Evolutionary conservation across 78 protist species (phyloP).

Genomic region (Planoprotostelium fungivorum): DNA sequence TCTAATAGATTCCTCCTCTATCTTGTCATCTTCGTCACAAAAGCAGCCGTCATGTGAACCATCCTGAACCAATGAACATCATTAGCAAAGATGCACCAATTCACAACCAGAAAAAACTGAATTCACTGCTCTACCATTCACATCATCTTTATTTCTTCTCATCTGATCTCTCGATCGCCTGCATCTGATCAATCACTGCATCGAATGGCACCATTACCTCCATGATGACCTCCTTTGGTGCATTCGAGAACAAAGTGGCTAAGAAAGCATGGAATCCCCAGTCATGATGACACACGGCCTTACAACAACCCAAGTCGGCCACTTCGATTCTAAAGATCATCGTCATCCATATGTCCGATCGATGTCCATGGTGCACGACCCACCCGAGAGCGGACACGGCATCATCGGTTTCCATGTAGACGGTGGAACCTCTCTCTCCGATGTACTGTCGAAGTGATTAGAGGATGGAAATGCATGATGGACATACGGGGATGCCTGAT

Average conservation of each 20-base stretch:
- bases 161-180: too few relatives aligned
- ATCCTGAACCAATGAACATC: too few relatives aligned
- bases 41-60: too few relatives aligned
- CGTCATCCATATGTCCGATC: neutral
- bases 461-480: neutral
- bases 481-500: slow-evolving; percentile 49
- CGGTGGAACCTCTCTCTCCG: neutral
- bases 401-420: neutral
- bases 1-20: too few relatives aligned
- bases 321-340: neutral
- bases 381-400: neutral
- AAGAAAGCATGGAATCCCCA: neutral
- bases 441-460: neutral
- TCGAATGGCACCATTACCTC: too few relatives aligned
- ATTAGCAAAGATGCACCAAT: too few relatives aligned
- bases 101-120: too few relatives aligned
- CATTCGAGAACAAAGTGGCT: neutral
- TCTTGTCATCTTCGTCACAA: too few relatives aligned
- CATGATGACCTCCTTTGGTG: neutral
- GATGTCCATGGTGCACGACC: neutral
- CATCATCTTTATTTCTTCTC: too few relatives aligned
- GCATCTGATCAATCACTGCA: too few relatives aligned
- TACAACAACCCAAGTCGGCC: neutral
- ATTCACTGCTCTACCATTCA: too few relatives aligned
- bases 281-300: neutral